Conservation (phyloP, 2,329 filamentous ascomycete species). For the Cladosporium sp. region DNA sequence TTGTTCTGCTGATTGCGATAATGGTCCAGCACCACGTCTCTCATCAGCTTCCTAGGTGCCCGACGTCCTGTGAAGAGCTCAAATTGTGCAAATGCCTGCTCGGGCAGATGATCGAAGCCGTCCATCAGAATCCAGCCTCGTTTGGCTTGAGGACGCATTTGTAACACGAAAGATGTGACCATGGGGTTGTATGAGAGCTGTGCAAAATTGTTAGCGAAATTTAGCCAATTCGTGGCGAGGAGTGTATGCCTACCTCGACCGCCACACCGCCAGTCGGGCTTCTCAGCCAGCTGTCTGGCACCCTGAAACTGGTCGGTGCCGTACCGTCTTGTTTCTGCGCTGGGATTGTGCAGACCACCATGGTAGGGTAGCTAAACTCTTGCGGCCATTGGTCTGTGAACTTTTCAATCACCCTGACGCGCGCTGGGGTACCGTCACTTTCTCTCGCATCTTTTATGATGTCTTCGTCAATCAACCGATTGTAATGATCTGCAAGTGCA, state of each 20-base stretch:
- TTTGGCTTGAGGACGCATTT: conserved; percentile 58
- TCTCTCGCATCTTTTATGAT: conserved; percentile 20
- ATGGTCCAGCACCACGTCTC: conserved; percentile 52
- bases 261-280: conserved; percentile 73
- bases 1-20: conserved; percentile 18
- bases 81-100: conserved; percentile 78
- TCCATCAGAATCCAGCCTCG: conserved; percentile 72
- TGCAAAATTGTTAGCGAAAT: background rate
- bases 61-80: conserved; percentile 73
- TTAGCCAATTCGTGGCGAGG: background rate
- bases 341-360: conserved; percentile 73
- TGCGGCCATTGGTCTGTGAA: conserved; percentile 62
- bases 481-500: conserved; percentile 66
- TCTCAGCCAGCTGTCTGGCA: conserved; percentile 65
- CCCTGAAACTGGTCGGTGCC: conserved; percentile 64
- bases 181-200: conserved; percentile 64
- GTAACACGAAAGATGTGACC: conserved; percentile 65
- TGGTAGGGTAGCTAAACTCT: conserved; percentile 61
- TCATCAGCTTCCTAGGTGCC: conserved; percentile 68
- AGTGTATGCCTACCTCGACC: conserved; percentile 52
- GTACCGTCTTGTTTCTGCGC: conserved; percentile 60
- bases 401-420: conserved; percentile 56
- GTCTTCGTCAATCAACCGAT: conserved; percentile 43
- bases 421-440: conserved; percentile 17
- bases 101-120: conserved; percentile 69